These are phyloP conservation scores for Scedosporium dehoogii DNA, from an alignment of 2,329 filamentous ascomycete genomes.

Conservation along the genomic window DNA sequence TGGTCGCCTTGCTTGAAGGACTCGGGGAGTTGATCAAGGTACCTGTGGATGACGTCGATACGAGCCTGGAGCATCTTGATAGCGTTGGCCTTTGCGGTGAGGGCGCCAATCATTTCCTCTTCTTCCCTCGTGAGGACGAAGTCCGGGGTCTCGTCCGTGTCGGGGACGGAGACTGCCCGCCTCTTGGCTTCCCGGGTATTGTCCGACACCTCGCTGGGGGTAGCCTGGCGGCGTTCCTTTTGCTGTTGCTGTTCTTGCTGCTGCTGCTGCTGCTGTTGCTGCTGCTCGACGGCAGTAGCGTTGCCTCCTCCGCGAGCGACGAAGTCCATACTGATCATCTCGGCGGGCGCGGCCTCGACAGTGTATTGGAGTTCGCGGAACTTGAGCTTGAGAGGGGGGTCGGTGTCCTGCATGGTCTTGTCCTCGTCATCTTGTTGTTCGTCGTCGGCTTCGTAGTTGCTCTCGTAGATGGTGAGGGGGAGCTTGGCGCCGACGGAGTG, in stretches of 20 bases:
- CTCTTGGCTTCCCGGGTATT: conserved; percentile 13
- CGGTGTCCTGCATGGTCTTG: conserved; percentile 61
- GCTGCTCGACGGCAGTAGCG: conserved; percentile 45
- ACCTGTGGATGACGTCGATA: conserved; percentile 62
- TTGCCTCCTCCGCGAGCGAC: conserved; percentile 78
- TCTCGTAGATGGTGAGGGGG: conserved; percentile 86
- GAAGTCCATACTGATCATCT: conserved; percentile 96
- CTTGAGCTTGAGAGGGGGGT: conserved; percentile 49
- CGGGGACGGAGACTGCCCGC: conserved; percentile 18
- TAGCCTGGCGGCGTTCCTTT: conserved; percentile 17
- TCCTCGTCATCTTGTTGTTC: conserved; percentile 33
- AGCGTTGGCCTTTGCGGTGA: conserved; percentile 84
- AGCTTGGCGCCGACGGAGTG: conserved; percentile 65
- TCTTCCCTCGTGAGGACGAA: conserved; percentile 45
- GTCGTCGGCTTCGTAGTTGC: conserved; percentile 63
- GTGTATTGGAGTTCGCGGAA: conserved; percentile 80
- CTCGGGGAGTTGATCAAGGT: conserved; percentile 57
- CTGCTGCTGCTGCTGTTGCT: too few species aligned
- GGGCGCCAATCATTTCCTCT: conserved; percentile 50
- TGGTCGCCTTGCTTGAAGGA: conserved; percentile 22
- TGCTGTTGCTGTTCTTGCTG: conserved; percentile 11
- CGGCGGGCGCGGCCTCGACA: conserved; percentile 87
- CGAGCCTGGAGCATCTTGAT: conserved; percentile 84
- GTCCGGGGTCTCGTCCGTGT: conserved; percentile 20
- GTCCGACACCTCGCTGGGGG: neutral